These are phyloP conservation scores for Raffaelea arxii DNA, from an alignment of 2,329 filamentous ascomycete species.

Conservation along the genomic window DNA sequence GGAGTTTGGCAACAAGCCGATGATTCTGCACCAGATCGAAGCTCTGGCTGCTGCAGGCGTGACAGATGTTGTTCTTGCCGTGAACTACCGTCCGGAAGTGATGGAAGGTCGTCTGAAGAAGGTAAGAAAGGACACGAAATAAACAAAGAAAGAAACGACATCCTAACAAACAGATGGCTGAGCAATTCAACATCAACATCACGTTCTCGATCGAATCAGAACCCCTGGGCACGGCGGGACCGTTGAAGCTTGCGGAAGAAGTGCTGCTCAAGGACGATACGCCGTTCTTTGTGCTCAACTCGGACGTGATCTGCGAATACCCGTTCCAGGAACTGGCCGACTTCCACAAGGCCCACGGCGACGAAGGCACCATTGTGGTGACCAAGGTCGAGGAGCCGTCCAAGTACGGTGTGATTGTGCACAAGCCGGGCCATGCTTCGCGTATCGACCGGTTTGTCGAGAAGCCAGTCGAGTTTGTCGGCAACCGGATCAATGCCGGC, in stretches of 20 bases:
- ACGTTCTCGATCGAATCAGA: conserved; percentile 96
- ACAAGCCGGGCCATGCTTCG: conserved; percentile 84
- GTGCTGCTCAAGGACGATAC: conserved; percentile 87
- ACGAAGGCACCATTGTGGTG: conserved; percentile 95
- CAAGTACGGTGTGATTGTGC: conserved; percentile 97
- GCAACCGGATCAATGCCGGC: conserved; percentile 97
- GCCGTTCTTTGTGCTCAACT: conserved; percentile 98
- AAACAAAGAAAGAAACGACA: neutral
- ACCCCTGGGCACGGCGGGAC: conserved; percentile 88
- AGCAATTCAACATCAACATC: conserved; percentile 87
- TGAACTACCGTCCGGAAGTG: conserved; percentile 97
- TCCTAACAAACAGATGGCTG: conserved; percentile 59
- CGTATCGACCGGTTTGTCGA: conserved; percentile 98
- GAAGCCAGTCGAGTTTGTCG: conserved; percentile 97
- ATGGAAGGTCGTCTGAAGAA: conserved; percentile 92
- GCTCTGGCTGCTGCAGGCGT: conserved; percentile 87
- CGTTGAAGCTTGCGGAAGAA: conserved; percentile 87
- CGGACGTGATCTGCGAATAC: conserved; percentile 96
- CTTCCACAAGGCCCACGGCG: conserved; percentile 87
- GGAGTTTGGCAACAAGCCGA: conserved; percentile 97
- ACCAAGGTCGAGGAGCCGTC: conserved; percentile 98
- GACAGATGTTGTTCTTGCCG: conserved; percentile 93
- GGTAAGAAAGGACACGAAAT: conserved; percentile 36
- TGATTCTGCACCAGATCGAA: conserved; percentile 98
- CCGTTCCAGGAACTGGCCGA: conserved; percentile 82